Evolutionary conservation across 1,139 yeast genomes (phyloP), one percentile per base, ranked within the genome.

Genomic region (Meyerozyma athensensis): DNA sequence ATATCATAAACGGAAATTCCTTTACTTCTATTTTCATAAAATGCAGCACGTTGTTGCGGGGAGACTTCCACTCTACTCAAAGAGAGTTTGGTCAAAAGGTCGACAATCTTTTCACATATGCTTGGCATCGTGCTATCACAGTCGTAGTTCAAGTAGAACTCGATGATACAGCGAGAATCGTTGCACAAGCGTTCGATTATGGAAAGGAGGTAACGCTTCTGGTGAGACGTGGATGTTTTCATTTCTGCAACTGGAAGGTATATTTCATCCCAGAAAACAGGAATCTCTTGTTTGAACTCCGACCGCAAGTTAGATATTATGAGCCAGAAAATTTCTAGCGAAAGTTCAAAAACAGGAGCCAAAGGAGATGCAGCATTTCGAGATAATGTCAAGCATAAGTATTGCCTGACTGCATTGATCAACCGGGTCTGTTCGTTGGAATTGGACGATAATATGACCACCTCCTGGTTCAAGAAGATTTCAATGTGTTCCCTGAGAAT

Each of bases 191-290:
- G 73, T 50, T 86, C 85, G 22, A 94, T 72, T 16, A 92, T 74
- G 9, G 85, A 78, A 45, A 94, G 68, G 45, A 92, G 76, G 50
- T 87, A 90, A 52, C 95, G 75, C 59, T 92, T 90, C 61, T 92
- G 98, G 55, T 92, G 97, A 7, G 89, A 67, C 0, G 97, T 87
- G 1, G 97, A 86, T 1, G 95, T 80, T 52, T 81, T 85, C 82
- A 92, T 78, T 53, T 92, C 97, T 36, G 94, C 77, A 33, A 94
- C 87, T 4, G 97, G 97, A 62, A 92, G 85, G 59, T 92, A 94
- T 35, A 92, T 87, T 54, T 92, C 97, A 39, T 83, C 86, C 66
- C 92, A 77, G 54, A 94, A 86, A 0, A 94, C 96, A 2, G 96
- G 96, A 36, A 94, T 86, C 57, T 92, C 98, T 48, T 83, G 75